Evolutionary conservation across 1,139 yeast genomes (phyloP), one percentile per base, ranked within the genome.

Genomic region (Candida anutae): DNA sequence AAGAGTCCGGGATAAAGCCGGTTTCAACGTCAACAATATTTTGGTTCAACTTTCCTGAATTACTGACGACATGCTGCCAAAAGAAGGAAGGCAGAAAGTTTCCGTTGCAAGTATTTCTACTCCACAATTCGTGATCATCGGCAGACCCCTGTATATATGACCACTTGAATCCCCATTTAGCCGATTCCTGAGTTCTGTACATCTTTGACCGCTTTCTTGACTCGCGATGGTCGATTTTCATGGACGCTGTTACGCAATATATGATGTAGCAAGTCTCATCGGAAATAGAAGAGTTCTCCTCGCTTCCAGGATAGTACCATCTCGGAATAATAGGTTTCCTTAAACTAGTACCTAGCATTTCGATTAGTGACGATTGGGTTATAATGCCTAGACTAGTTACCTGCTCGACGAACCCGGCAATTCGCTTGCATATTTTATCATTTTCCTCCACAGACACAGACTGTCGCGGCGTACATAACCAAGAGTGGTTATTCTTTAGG

Each of bases 41-140:
- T 5, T 10, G 13, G 9, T 29, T 29, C 9, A 24, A 5, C 15
- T 12, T 21, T 16, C 13, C 11, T 6, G 9, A 22, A 9, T 13
- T 9, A 12, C 12, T 6, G 6, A 30, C 37, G 4, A 49, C 30
- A 29, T 67, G 46, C 1, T 49, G 35, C 94, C 95, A 85, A 31
- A 82, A 71, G 11, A 69, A 29, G 1, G 46, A 41, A 0, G 90
- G 74, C 1, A 63, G 66, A 15, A 85, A 50, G 0, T 64, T 40
- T 4, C 64, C 64, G 1, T 41, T 30, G 25, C 61, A 53, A 2
- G 60, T 30, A 3, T 51, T 63, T 5, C 56, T 47, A 0, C 66
- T 51, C 96, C 95, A 87, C 15, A 79, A 58, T 43, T 87, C 95
- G 47, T 87, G 95, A 44, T 87, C 95, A 50, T 87, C 96, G 0